Evolutionary conservation across 2,329 filamentous ascomycete genomes (phyloP), one percentile per base, ranked within the genome.

Genomic region (Waltergamsia citrina): DNA sequence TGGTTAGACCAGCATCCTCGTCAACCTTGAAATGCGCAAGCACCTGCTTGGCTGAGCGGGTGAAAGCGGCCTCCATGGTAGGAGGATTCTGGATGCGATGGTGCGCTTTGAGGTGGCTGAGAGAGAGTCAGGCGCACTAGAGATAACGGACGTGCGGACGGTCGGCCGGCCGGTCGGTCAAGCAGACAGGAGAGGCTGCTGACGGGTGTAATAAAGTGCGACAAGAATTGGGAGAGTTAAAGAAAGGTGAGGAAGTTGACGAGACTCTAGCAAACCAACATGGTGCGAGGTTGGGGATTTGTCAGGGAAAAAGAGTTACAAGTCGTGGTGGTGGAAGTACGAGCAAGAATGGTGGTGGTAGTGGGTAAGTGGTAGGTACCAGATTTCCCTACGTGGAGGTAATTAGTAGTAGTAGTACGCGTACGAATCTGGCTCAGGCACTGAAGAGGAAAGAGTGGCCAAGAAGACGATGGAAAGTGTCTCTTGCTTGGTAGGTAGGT

Each of bases 11-110:
- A 42, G 59, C 54, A 28, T 57, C 52, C 33, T 65, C 60, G 42
- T 76, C 62, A 35, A 79, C 76, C 11, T 60, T 57, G 48, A 82
- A 77, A 46, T 63, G 57, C 50, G 63, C 59, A 49, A 83, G 63
- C 46, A 81, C 73, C 55, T 74, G 62, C 49, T 67, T 58, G 52
- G 65, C 67, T 44, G 74, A 60, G 49, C 65, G 67, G 43, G 71
- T 63, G 49, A 74, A 81, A 43, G 78, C 76, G 61, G 64, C 69
- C 45, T 81, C 74, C 77, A 82, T 81, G 42, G 43, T 48, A 45
- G 19, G 4, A 4, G 30, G n/a, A n/a, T n/a, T n/a, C n/a, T n/a
- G n/a, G n/a, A n/a, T n/a, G n/a, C n/a, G n/a, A n/a, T n/a, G n/a
- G n/a, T n/a, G n/a, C n/a, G n/a, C n/a, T 27, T 27, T 6, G 19